Evolutionary conservation across 495 filamentous ascomycete species (phyloP).

Genomic region (Mycothermus thermophilus): DNA sequence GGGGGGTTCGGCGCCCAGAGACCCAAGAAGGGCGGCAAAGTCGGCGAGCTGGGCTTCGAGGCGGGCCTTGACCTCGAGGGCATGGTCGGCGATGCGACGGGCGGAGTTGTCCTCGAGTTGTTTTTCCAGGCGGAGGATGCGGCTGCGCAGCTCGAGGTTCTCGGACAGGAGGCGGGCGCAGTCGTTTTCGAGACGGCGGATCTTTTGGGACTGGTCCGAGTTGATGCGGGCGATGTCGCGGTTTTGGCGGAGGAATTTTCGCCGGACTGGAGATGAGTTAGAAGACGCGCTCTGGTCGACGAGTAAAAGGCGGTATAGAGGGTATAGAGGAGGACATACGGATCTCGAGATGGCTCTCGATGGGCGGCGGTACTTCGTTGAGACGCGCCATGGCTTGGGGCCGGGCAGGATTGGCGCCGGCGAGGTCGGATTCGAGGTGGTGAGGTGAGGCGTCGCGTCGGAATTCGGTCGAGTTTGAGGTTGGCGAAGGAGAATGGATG

Average conservation of each 20-base stretch:
- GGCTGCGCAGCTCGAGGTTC: conserved; percentile 70
- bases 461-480: too few species aligned
- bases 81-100: conserved; percentile 42
- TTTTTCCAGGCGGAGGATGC: conserved; percentile 59
- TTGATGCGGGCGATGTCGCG: conserved; percentile 84
- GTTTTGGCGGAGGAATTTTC: conserved; percentile 83
- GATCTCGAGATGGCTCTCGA: conserved; percentile 60
- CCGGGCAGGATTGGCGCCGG: conserved; percentile 1
- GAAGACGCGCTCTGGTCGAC: not conserved
- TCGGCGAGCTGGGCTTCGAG: conserved; percentile 58
- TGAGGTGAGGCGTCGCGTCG: too few species aligned
- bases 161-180: conserved; percentile 69
- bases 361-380: conserved; percentile 60
- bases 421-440: conserved; percentile 2
- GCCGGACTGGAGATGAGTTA: conserved; percentile 47
- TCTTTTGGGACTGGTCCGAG: conserved; percentile 79
- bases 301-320: not conserved
- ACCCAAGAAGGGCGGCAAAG: conserved; percentile 46
- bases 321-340: conserved; percentile 40
- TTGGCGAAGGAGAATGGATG: too few species aligned
- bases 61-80: conserved; percentile 52
- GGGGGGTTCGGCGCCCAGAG: conserved; percentile 41
- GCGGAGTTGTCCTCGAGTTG: conserved; percentile 40
- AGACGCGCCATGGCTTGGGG: conserved; percentile 66
- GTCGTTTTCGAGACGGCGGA: conserved; percentile 77